Conservation (phyloP, 2,329 filamentous ascomycete genomes). For the Pseudopyrenochaeta lycopersici region DNA sequence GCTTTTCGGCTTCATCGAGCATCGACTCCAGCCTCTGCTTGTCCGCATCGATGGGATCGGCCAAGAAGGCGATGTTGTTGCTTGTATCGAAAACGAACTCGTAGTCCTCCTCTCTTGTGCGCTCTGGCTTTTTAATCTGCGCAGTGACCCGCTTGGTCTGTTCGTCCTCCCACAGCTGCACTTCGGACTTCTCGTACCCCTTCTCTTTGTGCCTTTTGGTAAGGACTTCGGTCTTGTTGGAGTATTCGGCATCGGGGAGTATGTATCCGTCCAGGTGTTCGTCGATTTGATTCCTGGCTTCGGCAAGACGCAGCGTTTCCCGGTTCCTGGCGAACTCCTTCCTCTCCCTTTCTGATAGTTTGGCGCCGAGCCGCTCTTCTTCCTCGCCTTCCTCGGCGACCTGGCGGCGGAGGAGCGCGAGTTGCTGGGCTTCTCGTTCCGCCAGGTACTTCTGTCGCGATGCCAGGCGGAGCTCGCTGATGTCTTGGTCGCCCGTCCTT, state of each 20-base stretch:
- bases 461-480: constrained; percentile 81
- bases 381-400: constrained; percentile 84
- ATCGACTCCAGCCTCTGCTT: constrained; percentile 81
- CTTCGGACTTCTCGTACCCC: constrained; percentile 89
- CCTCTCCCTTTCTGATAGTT: constrained; percentile 79
- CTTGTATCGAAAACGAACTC: constrained; percentile 92
- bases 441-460: constrained; percentile 93
- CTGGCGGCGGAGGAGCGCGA: constrained; percentile 87
- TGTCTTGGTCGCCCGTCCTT: constrained; percentile 34
- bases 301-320: constrained; percentile 78
- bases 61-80: constrained; percentile 85
- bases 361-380: constrained; percentile 75
- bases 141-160: constrained; percentile 83
- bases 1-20: constrained; percentile 87
- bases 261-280: constrained; percentile 92
- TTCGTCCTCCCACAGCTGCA: constrained; percentile 95
- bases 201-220: constrained; percentile 88
- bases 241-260: constrained; percentile 88
- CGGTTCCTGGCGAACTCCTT: constrained; percentile 89
- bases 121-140: constrained; percentile 67
- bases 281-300: constrained; percentile 87
- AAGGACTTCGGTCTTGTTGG: constrained; percentile 89
- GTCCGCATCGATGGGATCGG: constrained; percentile 75
- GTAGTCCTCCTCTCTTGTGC: constrained; percentile 83
- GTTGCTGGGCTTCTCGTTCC: constrained; percentile 86